Percentiles rank a stretch among this genome's conserved stretches.
phyloP scores from a whole-genome alignment of 2,329 filamentous ascomycete species.

The Zymoseptoria crescenta region DNA sequence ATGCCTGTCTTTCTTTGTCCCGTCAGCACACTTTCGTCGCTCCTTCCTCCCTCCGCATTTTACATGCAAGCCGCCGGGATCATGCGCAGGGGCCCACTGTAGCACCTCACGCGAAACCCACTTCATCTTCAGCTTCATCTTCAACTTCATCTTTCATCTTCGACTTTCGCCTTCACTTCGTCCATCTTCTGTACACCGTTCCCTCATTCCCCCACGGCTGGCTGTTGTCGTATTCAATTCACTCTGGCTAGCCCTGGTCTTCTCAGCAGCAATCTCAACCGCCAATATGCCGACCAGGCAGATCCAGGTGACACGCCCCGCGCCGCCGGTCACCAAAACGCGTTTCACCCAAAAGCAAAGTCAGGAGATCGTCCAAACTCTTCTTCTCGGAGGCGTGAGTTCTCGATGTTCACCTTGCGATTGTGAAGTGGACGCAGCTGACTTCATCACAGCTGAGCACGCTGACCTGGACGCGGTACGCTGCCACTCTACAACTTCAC shows the following conservation, averaged over 20 bases:
- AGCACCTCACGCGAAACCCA: background rate
- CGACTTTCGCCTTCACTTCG: background rate
- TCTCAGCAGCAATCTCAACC: background rate
- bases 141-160: background rate
- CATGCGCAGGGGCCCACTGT: background rate
- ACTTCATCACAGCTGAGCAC: constrained; percentile 27
- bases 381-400: constrained; percentile 41
- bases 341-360: constrained; percentile 37
- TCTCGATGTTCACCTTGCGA: background rate
- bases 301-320: constrained; percentile 8
- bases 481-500: background rate
- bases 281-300: constrained; percentile 19
- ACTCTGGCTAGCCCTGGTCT: background rate
- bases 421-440: background rate
- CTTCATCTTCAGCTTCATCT: background rate
- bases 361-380: constrained; percentile 40
- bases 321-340: constrained; percentile 23
- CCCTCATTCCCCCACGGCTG: background rate
- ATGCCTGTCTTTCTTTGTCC: background rate
- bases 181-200: background rate
- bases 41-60: background rate
- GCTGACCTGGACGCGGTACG: constrained; percentile 26
- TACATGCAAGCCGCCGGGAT: background rate
- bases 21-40: background rate
- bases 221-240: background rate